Evolutionary conservation across 345 rosid genomes (phyloP).

Genomic region (Eucalyptus leucophloia): DNA sequence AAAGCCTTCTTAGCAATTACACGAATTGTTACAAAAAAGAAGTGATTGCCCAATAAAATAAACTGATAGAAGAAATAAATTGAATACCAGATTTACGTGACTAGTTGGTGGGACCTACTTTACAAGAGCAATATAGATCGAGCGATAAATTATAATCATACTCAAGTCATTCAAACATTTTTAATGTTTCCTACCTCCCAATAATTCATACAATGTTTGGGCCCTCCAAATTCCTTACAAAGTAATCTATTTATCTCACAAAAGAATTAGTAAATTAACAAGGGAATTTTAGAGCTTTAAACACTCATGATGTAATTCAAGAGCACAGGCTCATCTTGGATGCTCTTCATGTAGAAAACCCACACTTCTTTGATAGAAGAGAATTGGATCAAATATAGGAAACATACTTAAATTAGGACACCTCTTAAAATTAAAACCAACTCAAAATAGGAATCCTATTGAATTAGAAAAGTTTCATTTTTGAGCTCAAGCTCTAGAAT

Average conservation of each 20-base stretch:
- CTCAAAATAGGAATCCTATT: not conserved
- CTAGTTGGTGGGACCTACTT: rapidly evolving
- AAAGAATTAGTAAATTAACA: not conserved
- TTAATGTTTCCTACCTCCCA: rapidly evolving
- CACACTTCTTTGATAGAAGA: not conserved
- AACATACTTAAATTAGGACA: not conserved
- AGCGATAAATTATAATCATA: not conserved
- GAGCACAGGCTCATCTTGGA: not conserved
- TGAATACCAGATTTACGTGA: rapidly evolving
- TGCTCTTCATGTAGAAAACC: not conserved
- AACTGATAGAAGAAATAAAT: not conserved
- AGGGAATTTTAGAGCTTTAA: not conserved
- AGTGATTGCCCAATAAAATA: rapidly evolving
- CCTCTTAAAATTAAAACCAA: not conserved
- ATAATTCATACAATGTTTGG: not conserved
- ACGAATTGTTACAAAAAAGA: rapidly evolving
- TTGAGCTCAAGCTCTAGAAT: not conserved
- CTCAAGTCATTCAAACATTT: not conserved
- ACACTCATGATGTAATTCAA: not conserved
- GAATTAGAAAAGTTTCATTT: not conserved
- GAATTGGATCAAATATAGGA: not conserved
- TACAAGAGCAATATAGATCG: not conserved
- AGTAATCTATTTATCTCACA: not conserved
- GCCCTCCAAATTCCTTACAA: rapidly evolving
- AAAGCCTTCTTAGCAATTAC: not conserved